Conservation (phyloP, 768 basidiomycete genomes). For the Tremella mesenterica region DNA sequence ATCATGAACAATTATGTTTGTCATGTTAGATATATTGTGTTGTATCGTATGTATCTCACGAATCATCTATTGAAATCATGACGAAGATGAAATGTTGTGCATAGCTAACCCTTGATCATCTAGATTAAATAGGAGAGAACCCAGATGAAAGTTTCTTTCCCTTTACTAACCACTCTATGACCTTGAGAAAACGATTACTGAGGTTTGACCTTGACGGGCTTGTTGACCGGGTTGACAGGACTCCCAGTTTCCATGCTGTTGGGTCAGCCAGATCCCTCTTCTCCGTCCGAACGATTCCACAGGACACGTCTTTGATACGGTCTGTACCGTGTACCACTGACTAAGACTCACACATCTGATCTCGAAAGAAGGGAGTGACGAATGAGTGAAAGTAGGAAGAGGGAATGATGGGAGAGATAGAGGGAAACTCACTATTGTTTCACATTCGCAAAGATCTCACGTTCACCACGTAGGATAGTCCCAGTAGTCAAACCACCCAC, state of each 20-base stretch:
- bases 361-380: not conserved
- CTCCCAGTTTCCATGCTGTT: constrained; percentile 10
- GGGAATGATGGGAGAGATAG: not conserved
- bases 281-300: no score
- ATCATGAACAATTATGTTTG: no score
- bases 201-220: constrained; percentile 3
- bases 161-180: no score
- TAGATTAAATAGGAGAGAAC: not conserved
- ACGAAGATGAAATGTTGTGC: no score
- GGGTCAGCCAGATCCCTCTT: not conserved
- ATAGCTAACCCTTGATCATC: not conserved
- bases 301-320: no score
- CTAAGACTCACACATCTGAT: no score
- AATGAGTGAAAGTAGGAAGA: not conserved
- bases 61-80: no score
- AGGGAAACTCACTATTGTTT: constrained; percentile 8
- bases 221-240: constrained; percentile 7
- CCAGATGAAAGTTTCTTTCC: not conserved
- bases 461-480: constrained; percentile 6
- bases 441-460: constrained; percentile 10
- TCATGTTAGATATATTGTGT: no score
- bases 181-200: not conserved
- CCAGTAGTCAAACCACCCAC: constrained; percentile 11
- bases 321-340: no score
- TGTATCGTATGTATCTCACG: no score